phyloP scores from a whole-genome alignment of 345 rosid species.

The Pistacia atlantica region DNA sequence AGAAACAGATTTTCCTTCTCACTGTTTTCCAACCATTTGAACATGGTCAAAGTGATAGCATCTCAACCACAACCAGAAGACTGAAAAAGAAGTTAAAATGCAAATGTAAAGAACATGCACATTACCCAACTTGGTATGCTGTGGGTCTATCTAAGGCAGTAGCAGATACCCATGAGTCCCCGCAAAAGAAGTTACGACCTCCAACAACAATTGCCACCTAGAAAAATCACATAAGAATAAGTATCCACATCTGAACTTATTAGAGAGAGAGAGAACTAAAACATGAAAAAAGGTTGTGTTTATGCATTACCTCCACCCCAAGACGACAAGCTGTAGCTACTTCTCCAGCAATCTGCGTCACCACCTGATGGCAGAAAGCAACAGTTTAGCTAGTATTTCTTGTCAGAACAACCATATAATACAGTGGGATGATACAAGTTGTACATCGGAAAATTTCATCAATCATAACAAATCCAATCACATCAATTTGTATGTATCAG shows the following conservation, averaged over 20 bases:
- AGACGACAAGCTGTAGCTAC: slow-evolving; percentile 39
- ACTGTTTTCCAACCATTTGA: background rate
- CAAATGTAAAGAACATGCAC: background rate
- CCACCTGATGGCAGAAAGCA: slow-evolving; percentile 34
- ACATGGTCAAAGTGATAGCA: background rate
- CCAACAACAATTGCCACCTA: slow-evolving; percentile 58
- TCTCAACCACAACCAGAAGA: background rate
- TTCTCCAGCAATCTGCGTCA: slow-evolving; percentile 52
- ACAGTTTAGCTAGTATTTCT: background rate
- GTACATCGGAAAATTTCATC: background rate
- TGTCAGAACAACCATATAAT: background rate
- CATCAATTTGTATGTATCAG: background rate
- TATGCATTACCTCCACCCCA: slow-evolving; percentile 43
- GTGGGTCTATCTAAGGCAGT: slow-evolving; percentile 48
- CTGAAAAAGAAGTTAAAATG: background rate
- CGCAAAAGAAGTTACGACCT: slow-evolving; percentile 50
- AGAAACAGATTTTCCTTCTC: background rate
- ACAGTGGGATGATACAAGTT: background rate
- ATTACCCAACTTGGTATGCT: slow-evolving; percentile 52
- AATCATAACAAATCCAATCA: background rate
- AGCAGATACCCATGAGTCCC: slow-evolving; percentile 52
- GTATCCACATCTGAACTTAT: background rate
- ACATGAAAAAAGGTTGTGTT: background rate
- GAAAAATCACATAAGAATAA: background rate
- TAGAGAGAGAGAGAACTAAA: background rate